Evolutionary conservation across 2,329 filamentous ascomycete genomes (phyloP).

Genomic region (Dactylellina parvicollis): DNA sequence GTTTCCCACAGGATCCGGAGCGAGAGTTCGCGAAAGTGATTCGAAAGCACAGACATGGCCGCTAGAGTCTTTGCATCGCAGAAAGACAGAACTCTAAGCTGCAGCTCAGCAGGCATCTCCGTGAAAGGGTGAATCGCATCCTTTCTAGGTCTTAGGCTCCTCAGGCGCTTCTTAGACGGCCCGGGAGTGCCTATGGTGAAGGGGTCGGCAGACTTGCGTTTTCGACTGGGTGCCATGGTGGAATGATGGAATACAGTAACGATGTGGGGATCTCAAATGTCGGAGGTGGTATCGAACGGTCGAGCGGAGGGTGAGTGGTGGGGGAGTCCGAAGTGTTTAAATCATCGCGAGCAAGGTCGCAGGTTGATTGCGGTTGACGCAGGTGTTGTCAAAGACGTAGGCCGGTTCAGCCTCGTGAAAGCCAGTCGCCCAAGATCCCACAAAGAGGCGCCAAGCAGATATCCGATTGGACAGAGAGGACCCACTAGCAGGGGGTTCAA

Average conservation of each 20-base stretch:
- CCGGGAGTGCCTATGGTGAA: neutral
- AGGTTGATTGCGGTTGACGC: neutral
- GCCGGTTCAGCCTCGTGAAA: constrained; percentile 15
- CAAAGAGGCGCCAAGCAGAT: neutral
- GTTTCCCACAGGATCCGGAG: constrained; percentile 36
- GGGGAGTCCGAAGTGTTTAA: too few species aligned
- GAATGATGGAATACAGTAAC: neutral
- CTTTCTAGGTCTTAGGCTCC: neutral
- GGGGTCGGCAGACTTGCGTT: neutral
- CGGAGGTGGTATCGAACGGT: too few species aligned
- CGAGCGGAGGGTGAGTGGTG: too few species aligned
- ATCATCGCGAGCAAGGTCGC: too few species aligned
- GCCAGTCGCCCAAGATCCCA: neutral
- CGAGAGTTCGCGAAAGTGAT: constrained; percentile 27
- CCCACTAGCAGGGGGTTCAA: constrained; percentile 4
- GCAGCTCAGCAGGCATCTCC: constrained; percentile 22
- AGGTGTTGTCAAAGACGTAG: neutral
- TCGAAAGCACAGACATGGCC: constrained; percentile 18
- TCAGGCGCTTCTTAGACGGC: constrained; percentile 7
- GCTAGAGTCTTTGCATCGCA: constrained; percentile 23
- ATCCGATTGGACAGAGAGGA: constrained; percentile 21
- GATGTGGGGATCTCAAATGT: too few species aligned
- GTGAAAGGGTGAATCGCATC: constrained; percentile 13
- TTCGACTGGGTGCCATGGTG: neutral
- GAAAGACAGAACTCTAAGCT: constrained; percentile 23